Evolutionary conservation across 2,329 filamentous ascomycete species (phyloP), one percentile per base, ranked within the genome.

Genomic region (Exophiala mesophila): DNA sequence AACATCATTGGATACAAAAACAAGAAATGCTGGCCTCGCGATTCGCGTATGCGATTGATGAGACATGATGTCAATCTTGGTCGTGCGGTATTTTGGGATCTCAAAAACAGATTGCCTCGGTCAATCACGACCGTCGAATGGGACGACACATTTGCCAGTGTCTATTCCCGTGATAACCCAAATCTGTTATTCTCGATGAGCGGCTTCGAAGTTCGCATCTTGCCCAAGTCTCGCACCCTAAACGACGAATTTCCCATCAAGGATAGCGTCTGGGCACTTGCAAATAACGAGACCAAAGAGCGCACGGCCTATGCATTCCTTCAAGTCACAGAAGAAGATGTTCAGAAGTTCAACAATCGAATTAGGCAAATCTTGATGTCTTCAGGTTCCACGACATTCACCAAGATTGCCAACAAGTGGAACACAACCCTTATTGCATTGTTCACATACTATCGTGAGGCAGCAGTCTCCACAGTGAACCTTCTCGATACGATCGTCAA

Each of bases 351-450:
- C 74, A 98, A 98, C 68, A 98, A 98, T 65, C 83, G 94, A 30
- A 98, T 98, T 59, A 82, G 92, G 46, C 92, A 98, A 60, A 98
- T 98, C 61, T 75, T 98, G 43, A 98, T 98, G 92, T 97, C 90
- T 8, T 97, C 92, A 45, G 94, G 92, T n/a, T 95, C 88, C 4
- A 98, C 92, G 0, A 98, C 92, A 0, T 98, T 98, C 69, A 98
- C 92, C 33, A 98, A 98, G 76, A 98, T 98, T 59, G 92, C 94
- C 34, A 98, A 98, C 70, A 98, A 98, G 70, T 98, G 94, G 92
- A 98, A 98, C 67, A 98, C 92, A 0, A 92, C 88, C 1, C 68
- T 98, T 54, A 98, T 98, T 58, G 89, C 92, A 1, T 77, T 98
- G 18, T 98, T 98, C 69, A 97, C 92, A 0, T 98, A 98, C 67